A percentile compares a stretch with the other conserved stretches of the same genome.
phyloP scores from a whole-genome alignment of 192 early-diverging fungal species.

The Coemansia sp. region DNA sequence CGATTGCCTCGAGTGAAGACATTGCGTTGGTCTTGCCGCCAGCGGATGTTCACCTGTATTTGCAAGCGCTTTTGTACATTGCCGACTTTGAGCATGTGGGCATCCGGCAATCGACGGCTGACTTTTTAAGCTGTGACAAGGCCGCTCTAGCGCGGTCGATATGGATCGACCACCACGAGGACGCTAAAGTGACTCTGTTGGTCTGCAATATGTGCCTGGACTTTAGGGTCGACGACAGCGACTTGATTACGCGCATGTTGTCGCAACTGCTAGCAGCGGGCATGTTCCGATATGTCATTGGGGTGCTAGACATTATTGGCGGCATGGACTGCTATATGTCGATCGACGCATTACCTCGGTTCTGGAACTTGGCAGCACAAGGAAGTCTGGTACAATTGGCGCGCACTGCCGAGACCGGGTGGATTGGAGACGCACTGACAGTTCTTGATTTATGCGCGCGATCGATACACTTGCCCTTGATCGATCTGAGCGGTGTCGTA shows the following conservation, averaged over 20 bases:
- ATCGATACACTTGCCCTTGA: slow-evolving; percentile 26
- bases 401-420: not conserved
- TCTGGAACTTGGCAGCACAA: slow-evolving; percentile 39
- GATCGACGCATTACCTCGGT: slow-evolving; percentile 18
- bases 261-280: slow-evolving; percentile 42
- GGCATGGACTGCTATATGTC: slow-evolving; percentile 20
- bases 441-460: slow-evolving; percentile 37
- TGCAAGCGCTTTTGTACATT: slow-evolving; percentile 65
- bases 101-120: slow-evolving; percentile 57
- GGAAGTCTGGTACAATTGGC: slow-evolving; percentile 14
- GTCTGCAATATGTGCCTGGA: slow-evolving; percentile 76
- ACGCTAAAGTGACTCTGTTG: slow-evolving; percentile 59
- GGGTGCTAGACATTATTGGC: slow-evolving; percentile 54
- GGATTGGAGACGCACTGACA: slow-evolving; percentile 19
- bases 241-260: slow-evolving; percentile 63
- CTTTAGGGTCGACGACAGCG: slow-evolving; percentile 61
- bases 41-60: slow-evolving; percentile 50
- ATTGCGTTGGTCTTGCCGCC: slow-evolving; percentile 39
- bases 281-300: slow-evolving; percentile 54
- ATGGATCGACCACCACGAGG: slow-evolving; percentile 63
- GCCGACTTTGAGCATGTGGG: slow-evolving; percentile 71
- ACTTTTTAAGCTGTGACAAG: slow-evolving; percentile 68
- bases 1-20: slow-evolving; percentile 51
- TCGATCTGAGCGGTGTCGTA: slow-evolving; percentile 14
- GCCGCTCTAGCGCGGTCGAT: slow-evolving; percentile 65